Base-by-base conservation (phyloP, 495 filamentous ascomycete species). In the Aspergillus wentii region DNA sequence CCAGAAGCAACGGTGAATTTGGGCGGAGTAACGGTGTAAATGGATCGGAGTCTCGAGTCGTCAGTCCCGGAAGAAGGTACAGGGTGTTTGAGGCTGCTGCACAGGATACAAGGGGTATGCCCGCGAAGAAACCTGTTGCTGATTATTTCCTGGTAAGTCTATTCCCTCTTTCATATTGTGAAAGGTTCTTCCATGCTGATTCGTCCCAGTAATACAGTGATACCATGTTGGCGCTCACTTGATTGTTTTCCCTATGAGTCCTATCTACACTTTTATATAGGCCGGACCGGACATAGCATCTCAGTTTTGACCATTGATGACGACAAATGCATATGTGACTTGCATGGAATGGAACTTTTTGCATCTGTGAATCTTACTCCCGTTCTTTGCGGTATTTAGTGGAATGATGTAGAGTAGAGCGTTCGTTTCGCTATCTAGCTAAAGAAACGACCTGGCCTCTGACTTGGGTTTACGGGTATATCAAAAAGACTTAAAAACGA, bases 91-190 rank as follows among this genome's bases (percentile, higher is more conserved):
- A 96, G 52, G 94, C 94, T 1, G 92, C 92, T 47, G 87, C 92
- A 49, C 92, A 98, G 71, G 92, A 97, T 62, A 85, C 84, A 27
- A 79, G 94, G 60, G 92, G 92, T 9, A 96, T 98, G 92, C 92
- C 92, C 54, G 92, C 92, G 29, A 98, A 98, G 75, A 97, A 97
- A 66, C 92, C 92, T 30, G 85, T 92, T 44, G 90, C 89, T 48
- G 91, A 97, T 67, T 98, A 98, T 73, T 98, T 98, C 56, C 68
- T 98, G 72, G 72, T 76, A 39, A 61, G 61, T 43, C 20, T 16
- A 13, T 17, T 21, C 13, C 17, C 14, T 31, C 27, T 10, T 8
- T 17, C 16, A 18, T 16, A 16, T 21, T 8, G 29, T 3, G 11
- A 51, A 29, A n/a, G n/a, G n/a, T n/a, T n/a, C n/a, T n/a, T n/a